These are phyloP conservation scores for Camellia japonica DNA, from an alignment of 148 eudicot genomes.

Conservation along the genomic window DNA sequence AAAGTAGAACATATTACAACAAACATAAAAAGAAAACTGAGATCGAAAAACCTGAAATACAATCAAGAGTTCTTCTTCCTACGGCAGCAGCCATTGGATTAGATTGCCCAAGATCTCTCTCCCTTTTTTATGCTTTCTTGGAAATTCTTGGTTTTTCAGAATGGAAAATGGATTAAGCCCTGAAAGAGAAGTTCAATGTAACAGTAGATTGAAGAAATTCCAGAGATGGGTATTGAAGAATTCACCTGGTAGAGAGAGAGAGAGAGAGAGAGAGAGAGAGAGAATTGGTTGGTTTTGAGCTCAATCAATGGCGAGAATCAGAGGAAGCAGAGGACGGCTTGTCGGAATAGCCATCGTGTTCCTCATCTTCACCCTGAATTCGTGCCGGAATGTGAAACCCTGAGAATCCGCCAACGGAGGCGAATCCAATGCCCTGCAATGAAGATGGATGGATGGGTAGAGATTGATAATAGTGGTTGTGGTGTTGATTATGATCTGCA, in stretches of 20 bases:
- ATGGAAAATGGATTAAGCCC: conserved; percentile 13
- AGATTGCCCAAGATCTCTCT: conserved; percentile 28
- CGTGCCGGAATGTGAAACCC: conserved; percentile 81
- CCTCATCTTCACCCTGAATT: conserved; percentile 89
- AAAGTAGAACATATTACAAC: conserved; percentile 17
- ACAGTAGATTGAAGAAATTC: conserved; percentile 4
- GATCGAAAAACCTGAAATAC: conserved; percentile 48
- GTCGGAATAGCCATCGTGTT: conserved; percentile 66
- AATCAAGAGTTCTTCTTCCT: conserved; percentile 54
- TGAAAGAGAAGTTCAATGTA: conserved; percentile 15
- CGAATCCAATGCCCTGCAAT: conserved; percentile 49
- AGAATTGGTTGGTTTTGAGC: conserved; percentile 19
- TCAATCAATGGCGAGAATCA: conserved; percentile 71
- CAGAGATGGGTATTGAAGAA: conserved; percentile 8
- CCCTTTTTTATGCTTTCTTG: neutral
- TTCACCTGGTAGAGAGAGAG: conserved; percentile 36
- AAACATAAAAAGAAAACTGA: conserved; percentile 26
- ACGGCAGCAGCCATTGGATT: conserved; percentile 39
- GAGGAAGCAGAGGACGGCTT: conserved; percentile 97
- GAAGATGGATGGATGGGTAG: conserved; percentile 48
- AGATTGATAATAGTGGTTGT: conserved; percentile 23
- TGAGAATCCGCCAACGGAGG: conserved; percentile 60
- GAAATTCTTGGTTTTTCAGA: neutral
- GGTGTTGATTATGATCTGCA: conserved; percentile 13
- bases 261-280: conserved; percentile 24